These are phyloP conservation scores for Citrullus amarus DNA, from an alignment of 306 rosid genomes.

Conservation along the genomic window DNA sequence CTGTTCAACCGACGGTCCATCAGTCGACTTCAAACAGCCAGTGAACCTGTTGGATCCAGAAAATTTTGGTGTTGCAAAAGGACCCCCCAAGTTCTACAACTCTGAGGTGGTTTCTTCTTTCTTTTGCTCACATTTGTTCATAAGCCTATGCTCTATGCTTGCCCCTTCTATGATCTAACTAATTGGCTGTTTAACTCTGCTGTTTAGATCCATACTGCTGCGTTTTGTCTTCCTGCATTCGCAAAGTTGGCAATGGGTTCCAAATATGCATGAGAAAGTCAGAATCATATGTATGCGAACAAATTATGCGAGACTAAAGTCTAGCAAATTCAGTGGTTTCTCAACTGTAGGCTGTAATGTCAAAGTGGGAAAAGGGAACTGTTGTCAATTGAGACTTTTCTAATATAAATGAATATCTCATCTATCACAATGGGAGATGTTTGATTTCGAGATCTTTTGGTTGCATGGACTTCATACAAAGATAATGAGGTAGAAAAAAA, in stretches of 20 bases:
- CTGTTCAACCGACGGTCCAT: conserved; percentile 48
- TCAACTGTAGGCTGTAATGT: neutral
- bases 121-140: neutral
- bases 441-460: conserved; percentile 31
- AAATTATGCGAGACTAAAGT: neutral
- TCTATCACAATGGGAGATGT: conserved; percentile 40
- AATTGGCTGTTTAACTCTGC: neutral
- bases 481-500: conserved; percentile 52
- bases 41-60: conserved; percentile 27
- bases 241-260: neutral
- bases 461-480: conserved; percentile 56
- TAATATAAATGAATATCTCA: neutral
- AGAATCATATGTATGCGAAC: neutral
- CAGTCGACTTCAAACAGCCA: conserved; percentile 49
- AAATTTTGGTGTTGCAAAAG: conserved; percentile 28
- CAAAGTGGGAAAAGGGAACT: neutral
- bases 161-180: neutral
- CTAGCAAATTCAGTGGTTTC: neutral
- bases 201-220: conserved; percentile 29
- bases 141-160: neutral
- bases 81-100: conserved; percentile 49
- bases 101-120: conserved; percentile 28
- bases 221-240: conserved; percentile 16
- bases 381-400: neutral
- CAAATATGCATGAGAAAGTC: neutral